phyloP scores from a whole-genome alignment of 805 yeast species.

The Starmerella vitae region DNA sequence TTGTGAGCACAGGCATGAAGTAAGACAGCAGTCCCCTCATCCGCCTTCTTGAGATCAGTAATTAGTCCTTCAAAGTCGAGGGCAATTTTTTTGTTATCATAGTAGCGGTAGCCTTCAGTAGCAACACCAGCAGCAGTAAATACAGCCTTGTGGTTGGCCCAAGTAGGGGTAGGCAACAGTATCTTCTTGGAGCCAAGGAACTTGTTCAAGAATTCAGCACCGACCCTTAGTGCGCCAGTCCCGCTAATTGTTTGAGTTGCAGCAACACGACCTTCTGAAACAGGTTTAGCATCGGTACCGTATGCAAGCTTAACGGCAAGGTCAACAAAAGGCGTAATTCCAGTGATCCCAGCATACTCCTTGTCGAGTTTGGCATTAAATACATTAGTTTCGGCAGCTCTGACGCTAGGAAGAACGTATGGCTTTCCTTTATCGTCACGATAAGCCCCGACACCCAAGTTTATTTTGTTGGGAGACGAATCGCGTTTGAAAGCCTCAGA shows the following conservation, averaged over 20 bases:
- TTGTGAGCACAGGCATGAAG: slow-evolving; percentile 94
- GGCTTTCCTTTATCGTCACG: slow-evolving; percentile 81
- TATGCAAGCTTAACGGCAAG: slow-evolving; percentile 60
- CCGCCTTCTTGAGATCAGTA: slow-evolving; percentile 41
- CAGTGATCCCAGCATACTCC: slow-evolving; percentile 80
- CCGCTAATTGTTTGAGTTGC: slow-evolving; percentile 87
- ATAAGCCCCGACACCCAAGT: slow-evolving; percentile 83
- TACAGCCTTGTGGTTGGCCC: slow-evolving; percentile 87
- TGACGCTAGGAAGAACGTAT: slow-evolving; percentile 68
- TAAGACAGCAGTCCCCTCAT: slow-evolving; percentile 50
- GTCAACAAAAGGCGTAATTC: slow-evolving; percentile 52
- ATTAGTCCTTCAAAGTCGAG: slow-evolving; percentile 55
- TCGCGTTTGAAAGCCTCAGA: slow-evolving; percentile 63
- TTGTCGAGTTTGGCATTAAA: slow-evolving; percentile 45
- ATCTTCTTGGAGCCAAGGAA: slow-evolving; percentile 46
- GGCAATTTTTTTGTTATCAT: slow-evolving; percentile 45
- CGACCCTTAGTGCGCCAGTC: slow-evolving; percentile 82
- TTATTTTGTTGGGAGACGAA: slow-evolving; percentile 33
- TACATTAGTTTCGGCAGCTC: slow-evolving; percentile 45
- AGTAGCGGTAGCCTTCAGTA: slow-evolving; percentile 52
- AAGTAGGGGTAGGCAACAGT: slow-evolving; percentile 74
- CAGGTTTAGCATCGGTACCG: slow-evolving; percentile 46
- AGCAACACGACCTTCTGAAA: slow-evolving; percentile 52
- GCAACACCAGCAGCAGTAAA: slow-evolving; percentile 60
- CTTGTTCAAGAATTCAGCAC: slow-evolving; percentile 58